phyloP scores from a whole-genome alignment of 306 rosid species.

The Styphnolobium japonicum region DNA sequence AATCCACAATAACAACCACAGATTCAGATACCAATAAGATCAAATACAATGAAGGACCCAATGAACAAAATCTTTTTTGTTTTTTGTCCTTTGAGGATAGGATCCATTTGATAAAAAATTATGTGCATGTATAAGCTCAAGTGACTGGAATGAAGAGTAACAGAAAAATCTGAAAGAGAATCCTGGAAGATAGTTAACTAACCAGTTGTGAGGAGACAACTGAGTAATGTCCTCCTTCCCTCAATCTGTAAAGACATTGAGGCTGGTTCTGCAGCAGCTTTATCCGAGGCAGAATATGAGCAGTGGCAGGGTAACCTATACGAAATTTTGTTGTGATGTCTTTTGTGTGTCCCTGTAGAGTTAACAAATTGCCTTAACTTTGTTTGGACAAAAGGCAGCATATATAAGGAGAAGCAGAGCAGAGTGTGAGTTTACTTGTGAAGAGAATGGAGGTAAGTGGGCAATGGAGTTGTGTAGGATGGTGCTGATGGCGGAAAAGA shows the following conservation, averaged over 20 bases:
- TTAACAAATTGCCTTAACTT: slow-evolving; percentile 16
- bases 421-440: slow-evolving; percentile 45
- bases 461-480: slow-evolving; percentile 40
- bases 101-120: background rate
- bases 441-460: slow-evolving; percentile 43
- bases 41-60: background rate
- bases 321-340: slow-evolving; percentile 34
- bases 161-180: background rate
- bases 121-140: background rate
- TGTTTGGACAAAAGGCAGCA: slow-evolving; percentile 18
- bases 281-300: slow-evolving; percentile 43
- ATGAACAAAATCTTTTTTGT: too few relatives aligned
- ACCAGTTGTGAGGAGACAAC: slow-evolving; percentile 71
- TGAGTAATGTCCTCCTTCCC: slow-evolving; percentile 74
- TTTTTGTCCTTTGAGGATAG: background rate
- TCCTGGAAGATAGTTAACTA: slow-evolving; percentile 1
- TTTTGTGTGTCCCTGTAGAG: slow-evolving; percentile 62
- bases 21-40: too few relatives aligned
- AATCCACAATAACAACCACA: too few relatives aligned
- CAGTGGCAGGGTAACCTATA: slow-evolving; percentile 44
- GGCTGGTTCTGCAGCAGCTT: slow-evolving; percentile 29
- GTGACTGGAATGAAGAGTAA: background rate
- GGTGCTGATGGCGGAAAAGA: slow-evolving; percentile 48
- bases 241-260: slow-evolving; percentile 41
- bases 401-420: slow-evolving; percentile 22